phyloP scores from a whole-genome alignment of 2,329 filamentous ascomycete species.

The Myrmaecium sp. region DNA sequence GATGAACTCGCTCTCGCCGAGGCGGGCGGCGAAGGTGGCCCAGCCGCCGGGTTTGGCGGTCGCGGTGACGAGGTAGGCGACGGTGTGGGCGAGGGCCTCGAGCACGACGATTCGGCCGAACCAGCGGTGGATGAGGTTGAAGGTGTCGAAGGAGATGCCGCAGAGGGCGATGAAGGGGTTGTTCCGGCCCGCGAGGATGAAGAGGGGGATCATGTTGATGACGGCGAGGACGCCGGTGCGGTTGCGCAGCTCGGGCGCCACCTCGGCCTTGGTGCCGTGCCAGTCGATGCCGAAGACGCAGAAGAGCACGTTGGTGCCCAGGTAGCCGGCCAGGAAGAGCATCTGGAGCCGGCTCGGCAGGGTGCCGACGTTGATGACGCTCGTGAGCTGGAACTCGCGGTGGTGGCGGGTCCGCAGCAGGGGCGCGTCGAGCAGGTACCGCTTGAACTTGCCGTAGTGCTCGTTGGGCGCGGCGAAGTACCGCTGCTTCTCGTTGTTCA shows the following conservation, averaged over 20 bases:
- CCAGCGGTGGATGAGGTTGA: constrained; percentile 70
- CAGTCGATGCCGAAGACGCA: constrained; percentile 39
- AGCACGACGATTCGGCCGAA: constrained; percentile 59
- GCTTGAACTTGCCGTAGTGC: constrained; percentile 27
- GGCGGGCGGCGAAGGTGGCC: constrained; percentile 24
- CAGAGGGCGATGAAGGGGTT: constrained; percentile 59
- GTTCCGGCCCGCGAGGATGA: constrained; percentile 58
- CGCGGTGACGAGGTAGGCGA: constrained; percentile 38
- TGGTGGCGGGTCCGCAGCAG: constrained; percentile 31
- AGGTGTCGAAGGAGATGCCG: constrained; percentile 64
- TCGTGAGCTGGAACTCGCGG: constrained; percentile 33
- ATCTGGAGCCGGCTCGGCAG: constrained; percentile 31
- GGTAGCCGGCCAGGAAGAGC: constrained; percentile 29
- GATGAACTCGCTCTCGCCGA: constrained; percentile 31
- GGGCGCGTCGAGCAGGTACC: constrained; percentile 28
- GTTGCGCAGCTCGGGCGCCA: constrained; percentile 48
- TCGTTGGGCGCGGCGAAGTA: constrained; percentile 56
- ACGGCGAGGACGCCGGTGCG: constrained; percentile 52
- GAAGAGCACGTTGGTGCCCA: constrained; percentile 31
- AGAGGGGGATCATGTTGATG: constrained; percentile 65
- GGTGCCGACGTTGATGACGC: constrained; percentile 31
- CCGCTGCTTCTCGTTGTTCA: constrained; percentile 62
- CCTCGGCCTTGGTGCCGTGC: constrained; percentile 53
- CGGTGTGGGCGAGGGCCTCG: constrained; percentile 49
- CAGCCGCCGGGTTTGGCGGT: constrained; percentile 27